Evolutionary conservation across 2,329 filamentous ascomycete species (phyloP), one percentile per base, ranked within the genome.

Genomic region (Hymenotorrendiella dingleyae): DNA sequence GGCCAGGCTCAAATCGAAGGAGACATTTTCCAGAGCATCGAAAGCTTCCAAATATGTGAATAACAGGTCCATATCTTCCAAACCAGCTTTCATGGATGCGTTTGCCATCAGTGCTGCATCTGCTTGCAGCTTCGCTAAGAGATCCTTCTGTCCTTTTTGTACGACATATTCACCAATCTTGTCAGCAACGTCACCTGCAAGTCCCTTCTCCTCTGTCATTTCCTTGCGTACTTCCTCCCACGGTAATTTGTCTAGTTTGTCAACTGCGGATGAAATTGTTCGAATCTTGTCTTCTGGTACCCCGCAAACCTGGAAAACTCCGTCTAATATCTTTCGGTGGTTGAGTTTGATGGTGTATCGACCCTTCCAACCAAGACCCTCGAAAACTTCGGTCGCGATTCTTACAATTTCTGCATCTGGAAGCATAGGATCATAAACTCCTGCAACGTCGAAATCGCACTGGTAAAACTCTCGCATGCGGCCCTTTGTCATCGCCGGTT

Each of bases 401-500:
- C 84, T 77, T 55, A 97, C 68, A 46, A 95, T 84, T 68, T 96
- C 90, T 27, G 89, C 86, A 60, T 96, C 91, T 43, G 90, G 87
- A 20, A 95, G 76, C 89, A 96, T 95, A 41, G 86, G 68, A 62
- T 95, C 91, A 68, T 88, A 94, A 30, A 70, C 72, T 48, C 90
- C 89, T 10, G 90, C 90, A 67, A 96, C 91, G 62, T 96, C 90
- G 61, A 96, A 94, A 67, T 97, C 91, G 69, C 90, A 96, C 67
- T 96, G 90, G 70, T 94, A 95, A 67, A 95, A 95, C 67, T 96
- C 91, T 59, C 91, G 79, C 84, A 95, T 93, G 41, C 90, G 80
- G 39, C 90, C 91, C 64, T 94, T 93, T 49, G 84, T 86, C 69
- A 96, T 87, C 48, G 88, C 85, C 19, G 85, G 85, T 64, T 89